Percentiles rank a stretch among this genome's conserved stretches.
These are phyloP conservation scores for Leishmania lainsoni DNA, from an alignment of 208 protist species.

Conservation along the genomic window DNA sequence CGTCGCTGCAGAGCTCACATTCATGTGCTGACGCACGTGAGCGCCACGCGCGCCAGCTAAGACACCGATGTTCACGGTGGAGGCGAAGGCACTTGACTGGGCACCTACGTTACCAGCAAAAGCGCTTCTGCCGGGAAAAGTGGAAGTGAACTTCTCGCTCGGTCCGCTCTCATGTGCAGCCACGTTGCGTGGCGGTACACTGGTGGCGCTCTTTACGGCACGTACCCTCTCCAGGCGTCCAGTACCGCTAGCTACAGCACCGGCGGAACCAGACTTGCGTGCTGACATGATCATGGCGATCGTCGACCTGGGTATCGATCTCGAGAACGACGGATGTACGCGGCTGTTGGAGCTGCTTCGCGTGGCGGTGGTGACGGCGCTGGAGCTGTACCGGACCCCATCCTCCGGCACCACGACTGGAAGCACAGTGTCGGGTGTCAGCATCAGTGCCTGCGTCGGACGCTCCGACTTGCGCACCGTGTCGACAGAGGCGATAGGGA, in stretches of 20 bases:
- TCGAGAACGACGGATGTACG: constrained; percentile 1
- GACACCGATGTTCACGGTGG: constrained; percentile 10
- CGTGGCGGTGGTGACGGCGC: constrained; percentile 14
- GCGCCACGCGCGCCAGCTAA: neutral
- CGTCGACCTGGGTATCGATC: constrained; percentile 2
- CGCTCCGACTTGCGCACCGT: constrained; percentile 8
- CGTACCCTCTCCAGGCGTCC: constrained; percentile 1
- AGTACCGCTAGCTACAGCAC: neutral
- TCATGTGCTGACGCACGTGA: constrained; percentile 3
- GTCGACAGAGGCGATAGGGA: neutral
- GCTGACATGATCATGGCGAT: neutral
- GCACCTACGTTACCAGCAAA: neutral
- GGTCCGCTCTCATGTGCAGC: neutral
- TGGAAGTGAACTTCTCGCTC: constrained; percentile 1
- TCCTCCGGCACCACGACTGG: constrained; percentile 28
- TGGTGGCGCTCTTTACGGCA: neutral
- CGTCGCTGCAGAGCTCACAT: constrained; percentile 1
- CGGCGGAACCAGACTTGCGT: neutral
- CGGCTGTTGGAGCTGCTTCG: constrained; percentile 29
- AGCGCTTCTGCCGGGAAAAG: neutral
- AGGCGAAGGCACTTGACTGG: constrained; percentile 2
- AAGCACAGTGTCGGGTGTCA: constrained; percentile 28
- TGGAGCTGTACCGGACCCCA: constrained; percentile 23
- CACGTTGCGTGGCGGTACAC: neutral
- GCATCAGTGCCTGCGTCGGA: neutral